A percentile compares a stretch with the other conserved stretches of the same genome.
These are phyloP conservation scores for Aeschynomene evenia DNA, from an alignment of 306 rosid species.

Conservation along the genomic window DNA sequence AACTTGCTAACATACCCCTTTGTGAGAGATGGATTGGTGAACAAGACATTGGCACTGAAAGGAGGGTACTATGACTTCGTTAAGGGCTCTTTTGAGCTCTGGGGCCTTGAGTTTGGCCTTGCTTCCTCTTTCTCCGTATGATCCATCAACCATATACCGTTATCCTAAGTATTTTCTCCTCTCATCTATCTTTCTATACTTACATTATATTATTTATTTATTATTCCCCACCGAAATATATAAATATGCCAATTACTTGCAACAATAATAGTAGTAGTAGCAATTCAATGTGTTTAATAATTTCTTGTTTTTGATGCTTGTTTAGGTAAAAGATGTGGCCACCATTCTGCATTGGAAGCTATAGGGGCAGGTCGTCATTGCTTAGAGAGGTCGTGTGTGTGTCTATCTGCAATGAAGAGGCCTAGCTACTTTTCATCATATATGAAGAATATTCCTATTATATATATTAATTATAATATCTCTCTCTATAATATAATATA, in stretches of 20 bases:
- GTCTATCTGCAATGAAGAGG: conserved; percentile 68
- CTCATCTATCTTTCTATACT: too few species aligned
- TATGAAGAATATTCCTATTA: conserved; percentile 21
- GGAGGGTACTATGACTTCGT: conserved; percentile 93
- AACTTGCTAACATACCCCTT: conserved; percentile 89
- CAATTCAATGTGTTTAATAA: too few species aligned
- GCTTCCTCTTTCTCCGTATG: conserved; percentile 81
- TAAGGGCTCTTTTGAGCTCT: conserved; percentile 82
- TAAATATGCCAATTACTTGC: background rate
- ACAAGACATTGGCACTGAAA: conserved; percentile 70
- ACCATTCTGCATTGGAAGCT: conserved; percentile 99
- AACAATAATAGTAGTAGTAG: too few species aligned
- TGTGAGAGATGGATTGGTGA: conserved; percentile 89
- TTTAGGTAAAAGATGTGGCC: conserved; percentile 98
- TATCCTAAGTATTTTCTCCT: conserved; percentile 50
- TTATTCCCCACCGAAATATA: background rate
- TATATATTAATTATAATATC: too few species aligned
- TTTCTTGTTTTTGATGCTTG: background rate
- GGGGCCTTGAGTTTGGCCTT: conserved; percentile 85
- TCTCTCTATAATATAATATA: too few species aligned
- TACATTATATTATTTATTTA: background rate
- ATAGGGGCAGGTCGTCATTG: conserved; percentile 67
- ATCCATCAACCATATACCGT: conserved; percentile 54
- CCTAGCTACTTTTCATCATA: conserved; percentile 39
- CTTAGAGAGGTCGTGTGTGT: conserved; percentile 57